Percentiles rank a stretch among this genome's conserved stretches.
Conservation (phyloP, 306 rosid species). For the Spatholobus suberectus region DNA sequence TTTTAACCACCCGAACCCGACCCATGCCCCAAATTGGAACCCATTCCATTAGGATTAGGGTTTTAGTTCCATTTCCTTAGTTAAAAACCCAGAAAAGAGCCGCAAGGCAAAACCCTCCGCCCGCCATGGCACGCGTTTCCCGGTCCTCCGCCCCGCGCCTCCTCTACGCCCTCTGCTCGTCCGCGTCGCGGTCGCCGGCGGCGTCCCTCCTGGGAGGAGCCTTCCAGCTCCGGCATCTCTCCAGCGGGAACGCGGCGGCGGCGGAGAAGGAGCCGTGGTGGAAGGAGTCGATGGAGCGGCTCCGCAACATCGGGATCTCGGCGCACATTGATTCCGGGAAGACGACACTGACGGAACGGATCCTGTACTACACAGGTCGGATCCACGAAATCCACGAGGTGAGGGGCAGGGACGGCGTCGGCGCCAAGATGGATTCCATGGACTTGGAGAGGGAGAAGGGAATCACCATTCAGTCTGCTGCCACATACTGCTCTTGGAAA, state of each 20-base stretch:
- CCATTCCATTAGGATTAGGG: conserved; percentile 15
- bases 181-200: conserved; percentile 38
- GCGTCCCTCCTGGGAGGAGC: conserved; percentile 45
- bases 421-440: conserved; percentile 99
- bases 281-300: conserved; percentile 81
- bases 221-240: conserved; percentile 65
- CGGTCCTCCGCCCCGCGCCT: conserved; percentile 47
- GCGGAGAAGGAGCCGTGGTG: conserved; percentile 88
- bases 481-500: conserved; percentile 93
- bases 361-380: conserved; percentile 84
- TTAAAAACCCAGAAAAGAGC: conserved; percentile 8
- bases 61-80: conserved; percentile 1
- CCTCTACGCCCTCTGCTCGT: conserved; percentile 53
- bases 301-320: conserved; percentile 96
- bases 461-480: conserved; percentile 94
- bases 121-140: conserved; percentile 46
- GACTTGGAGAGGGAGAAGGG: conserved; percentile 97
- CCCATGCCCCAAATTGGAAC: background rate
- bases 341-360: conserved; percentile 95
- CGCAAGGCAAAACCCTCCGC: background rate
- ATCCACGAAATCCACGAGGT: conserved; percentile 98
- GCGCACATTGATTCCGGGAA: conserved; percentile 99
- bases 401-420: conserved; percentile 92
- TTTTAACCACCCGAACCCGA: background rate
- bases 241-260: conserved; percentile 70